Conservation (phyloP, 2,329 filamentous ascomycete species). For the Escovopsis weberi region DNA sequence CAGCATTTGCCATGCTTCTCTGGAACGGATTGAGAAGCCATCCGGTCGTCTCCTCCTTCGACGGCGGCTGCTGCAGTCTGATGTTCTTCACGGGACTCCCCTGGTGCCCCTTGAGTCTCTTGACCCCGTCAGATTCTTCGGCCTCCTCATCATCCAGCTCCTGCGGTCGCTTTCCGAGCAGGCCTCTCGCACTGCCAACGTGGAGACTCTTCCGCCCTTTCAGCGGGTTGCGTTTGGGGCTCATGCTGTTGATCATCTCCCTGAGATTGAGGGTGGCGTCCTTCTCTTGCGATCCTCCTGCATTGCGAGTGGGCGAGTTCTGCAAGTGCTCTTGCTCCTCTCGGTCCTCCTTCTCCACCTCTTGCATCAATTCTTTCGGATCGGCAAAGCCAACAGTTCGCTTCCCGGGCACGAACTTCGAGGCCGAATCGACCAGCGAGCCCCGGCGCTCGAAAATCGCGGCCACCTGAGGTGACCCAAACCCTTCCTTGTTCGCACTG, state of each 20-base stretch:
- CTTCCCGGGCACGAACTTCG: constrained; percentile 44
- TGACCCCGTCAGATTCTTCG: constrained; percentile 45
- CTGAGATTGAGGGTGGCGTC: constrained; percentile 54
- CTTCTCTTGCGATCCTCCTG: constrained; percentile 31
- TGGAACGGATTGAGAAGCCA: constrained; percentile 36
- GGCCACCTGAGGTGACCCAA: constrained; percentile 62
- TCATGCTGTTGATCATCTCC: constrained; percentile 65
- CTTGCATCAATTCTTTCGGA: constrained; percentile 44
- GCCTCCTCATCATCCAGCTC: constrained; percentile 54
- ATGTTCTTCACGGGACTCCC: constrained; percentile 66
- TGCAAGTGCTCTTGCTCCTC: constrained; percentile 48
- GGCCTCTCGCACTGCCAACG: constrained; percentile 56
- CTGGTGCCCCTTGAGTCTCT: constrained; percentile 57
- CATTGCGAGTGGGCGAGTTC: constrained; percentile 39
- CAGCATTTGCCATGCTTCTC: constrained; percentile 28
- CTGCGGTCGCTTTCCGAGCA: constrained; percentile 58
- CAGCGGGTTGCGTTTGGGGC: constrained; percentile 55
- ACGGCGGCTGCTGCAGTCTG: constrained; percentile 52
- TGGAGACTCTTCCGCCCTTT: constrained; percentile 63
- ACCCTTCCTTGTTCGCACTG: constrained; percentile 53
- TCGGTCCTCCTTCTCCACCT: constrained; percentile 45
- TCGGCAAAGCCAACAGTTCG: constrained; percentile 48
- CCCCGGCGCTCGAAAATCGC: constrained; percentile 55
- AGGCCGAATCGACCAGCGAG: constrained; percentile 55
- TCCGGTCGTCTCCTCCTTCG: constrained; percentile 52